Evolutionary conservation across 2,329 filamentous ascomycete genomes (phyloP), one percentile per base, ranked within the genome.

Genomic region (Exserohilum turcica): DNA sequence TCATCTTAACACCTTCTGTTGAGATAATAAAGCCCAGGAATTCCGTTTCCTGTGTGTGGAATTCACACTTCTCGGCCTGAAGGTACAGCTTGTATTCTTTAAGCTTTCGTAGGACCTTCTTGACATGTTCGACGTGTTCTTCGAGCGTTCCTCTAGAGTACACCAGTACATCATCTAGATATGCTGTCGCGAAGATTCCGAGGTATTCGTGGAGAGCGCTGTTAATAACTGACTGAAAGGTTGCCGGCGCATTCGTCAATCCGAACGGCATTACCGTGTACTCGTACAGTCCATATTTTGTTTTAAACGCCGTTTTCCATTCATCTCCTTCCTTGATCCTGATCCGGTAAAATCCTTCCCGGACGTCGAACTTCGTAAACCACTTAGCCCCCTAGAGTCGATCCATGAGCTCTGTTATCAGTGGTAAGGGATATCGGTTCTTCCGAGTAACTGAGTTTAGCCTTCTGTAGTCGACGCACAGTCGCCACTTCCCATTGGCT

Each of bases 1-100:
- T 48, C 35, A 74, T 69, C 16, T 39, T 27, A 13, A 76, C 57
- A 46, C 64, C 52, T 33, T 60, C 37, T 9, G 40, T 48, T 32
- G 5, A 32, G 5, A 32, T 32, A 13, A 13, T 32, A 32, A 32
- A 32, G 10, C 31, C 10, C 5, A 16, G 42, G 42, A 29, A 75
- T 67, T 67, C 52, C 21, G 68, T 55, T 54, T 63, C 33, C 21
- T 66, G 51, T 27, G 52, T 54, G 48, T 68, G 52, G 53, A 74
- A 75, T 40, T 67, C 39, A 13, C 10, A 32, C 5, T 32, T 32
- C 13, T 13, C 10, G 12, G 5, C 9, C n/a, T 32, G 5, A 12
- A 32, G 31, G 10, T 32, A 32, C 13, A 32, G 31, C 10, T 32
- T 32, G 10, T 32, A 32, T 32, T 32, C 10, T 12, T 32, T 32